These are phyloP conservation scores for Ascochyta lentis DNA, from an alignment of 2,329 filamentous ascomycete genomes.

Conservation along the genomic window DNA sequence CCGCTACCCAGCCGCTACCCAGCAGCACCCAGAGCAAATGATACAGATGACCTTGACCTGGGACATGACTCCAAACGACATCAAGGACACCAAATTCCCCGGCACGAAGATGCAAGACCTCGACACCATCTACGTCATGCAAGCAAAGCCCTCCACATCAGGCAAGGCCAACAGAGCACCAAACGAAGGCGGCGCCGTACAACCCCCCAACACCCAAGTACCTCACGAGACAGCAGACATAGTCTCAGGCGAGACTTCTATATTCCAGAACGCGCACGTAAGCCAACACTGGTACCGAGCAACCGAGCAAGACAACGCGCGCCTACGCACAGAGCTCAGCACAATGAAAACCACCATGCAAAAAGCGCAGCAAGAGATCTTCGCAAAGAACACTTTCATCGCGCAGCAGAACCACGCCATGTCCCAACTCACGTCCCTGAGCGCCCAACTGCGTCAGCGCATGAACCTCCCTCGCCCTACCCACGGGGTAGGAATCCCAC, in stretches of 20 bases:
- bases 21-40: neutral
- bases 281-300: slow-evolving; percentile 1
- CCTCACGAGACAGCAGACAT: neutral
- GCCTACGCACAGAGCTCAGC: neutral
- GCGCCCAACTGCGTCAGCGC: neutral
- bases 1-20: slow-evolving; percentile 5
- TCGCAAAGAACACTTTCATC: neutral
- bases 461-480: neutral
- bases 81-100: slow-evolving; percentile 13
- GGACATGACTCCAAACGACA: slow-evolving; percentile 18
- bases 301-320: neutral
- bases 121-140: slow-evolving; percentile 23
- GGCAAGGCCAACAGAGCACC: neutral
- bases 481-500: too few species aligned
- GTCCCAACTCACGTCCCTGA: neutral
- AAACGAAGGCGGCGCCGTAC: neutral
- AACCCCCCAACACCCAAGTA: neutral
- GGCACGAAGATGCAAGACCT: slow-evolving; percentile 7
- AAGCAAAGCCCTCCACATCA: neutral
- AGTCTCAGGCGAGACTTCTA: neutral
- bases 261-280: neutral
- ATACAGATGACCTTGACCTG: slow-evolving; percentile 17
- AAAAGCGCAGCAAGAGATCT: neutral
- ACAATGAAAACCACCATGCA: neutral
- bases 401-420: neutral